Evolutionary conservation across 768 basidiomycete genomes (phyloP).

Genomic region (Phanerodontia chrysosporium): DNA sequence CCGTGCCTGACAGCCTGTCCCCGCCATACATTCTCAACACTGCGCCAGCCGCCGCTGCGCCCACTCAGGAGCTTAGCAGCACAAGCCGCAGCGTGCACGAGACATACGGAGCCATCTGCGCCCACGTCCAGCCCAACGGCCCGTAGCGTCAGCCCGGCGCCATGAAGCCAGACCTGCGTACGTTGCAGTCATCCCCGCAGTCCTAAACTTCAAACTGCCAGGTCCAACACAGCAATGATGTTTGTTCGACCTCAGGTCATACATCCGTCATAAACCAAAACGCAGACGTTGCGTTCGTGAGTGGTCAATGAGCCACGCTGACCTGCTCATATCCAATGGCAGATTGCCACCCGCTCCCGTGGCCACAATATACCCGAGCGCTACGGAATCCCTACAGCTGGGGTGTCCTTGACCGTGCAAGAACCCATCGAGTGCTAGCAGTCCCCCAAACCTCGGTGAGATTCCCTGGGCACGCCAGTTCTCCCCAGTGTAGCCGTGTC

Average conservation of each 20-base stretch:
- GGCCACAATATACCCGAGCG: no score
- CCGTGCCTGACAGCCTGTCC: not conserved
- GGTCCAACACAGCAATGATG: no score
- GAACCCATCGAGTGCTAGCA: not conserved
- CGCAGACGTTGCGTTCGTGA: not conserved
- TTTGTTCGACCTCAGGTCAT: no score
- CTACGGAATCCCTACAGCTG: not conserved
- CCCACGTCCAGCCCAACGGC: no score
- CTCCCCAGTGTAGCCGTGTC: no score
- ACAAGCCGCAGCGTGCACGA: no score
- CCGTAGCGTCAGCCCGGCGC: no score
- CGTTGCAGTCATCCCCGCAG: not conserved
- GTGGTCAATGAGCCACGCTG: not conserved
- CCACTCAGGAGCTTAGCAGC: not conserved
- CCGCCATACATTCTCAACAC: no score
- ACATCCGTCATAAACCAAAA: no score
- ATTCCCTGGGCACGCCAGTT: no score
- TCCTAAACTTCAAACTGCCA: no score
- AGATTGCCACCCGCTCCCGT: not conserved
- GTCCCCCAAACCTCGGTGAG: not conserved
- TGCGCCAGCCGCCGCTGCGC: not conserved
- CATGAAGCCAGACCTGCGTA: not conserved
- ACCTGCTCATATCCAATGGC: not conserved
- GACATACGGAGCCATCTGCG: no score
- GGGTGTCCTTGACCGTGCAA: not conserved